These are phyloP conservation scores for Neofusicoccum laricinum DNA, from an alignment of 2,329 filamentous ascomycete genomes.

Conservation along the genomic window DNA sequence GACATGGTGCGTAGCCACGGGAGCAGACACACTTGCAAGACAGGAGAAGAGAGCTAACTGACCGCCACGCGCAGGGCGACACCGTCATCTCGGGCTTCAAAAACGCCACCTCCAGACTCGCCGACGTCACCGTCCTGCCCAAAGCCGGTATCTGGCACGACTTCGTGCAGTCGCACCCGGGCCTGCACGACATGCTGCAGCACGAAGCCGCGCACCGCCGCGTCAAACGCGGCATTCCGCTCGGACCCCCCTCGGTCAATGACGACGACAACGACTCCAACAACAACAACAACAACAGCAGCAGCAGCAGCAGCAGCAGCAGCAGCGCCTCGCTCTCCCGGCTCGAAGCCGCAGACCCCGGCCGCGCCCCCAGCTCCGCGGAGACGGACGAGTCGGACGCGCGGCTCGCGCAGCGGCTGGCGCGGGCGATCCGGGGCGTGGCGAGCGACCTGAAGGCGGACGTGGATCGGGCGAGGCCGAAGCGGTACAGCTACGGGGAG, in stretches of 20 bases:
- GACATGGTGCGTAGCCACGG: conserved; percentile 19
- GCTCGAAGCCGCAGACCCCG: no score
- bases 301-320: no score
- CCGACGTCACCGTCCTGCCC: conserved; percentile 65
- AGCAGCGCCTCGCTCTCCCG: no score
- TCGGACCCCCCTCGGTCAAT: neutral
- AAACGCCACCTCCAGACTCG: conserved; percentile 57
- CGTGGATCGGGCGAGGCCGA: conserved; percentile 42
- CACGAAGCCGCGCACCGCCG: conserved; percentile 34
- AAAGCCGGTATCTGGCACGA: conserved; percentile 55
- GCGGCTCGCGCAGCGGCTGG: conserved; percentile 60
- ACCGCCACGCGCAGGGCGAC: conserved; percentile 56
- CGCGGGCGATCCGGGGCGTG: conserved; percentile 67
- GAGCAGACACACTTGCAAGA: no score
- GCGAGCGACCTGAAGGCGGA: conserved; percentile 60
- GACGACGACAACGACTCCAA: neutral
- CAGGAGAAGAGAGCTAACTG: neutral
- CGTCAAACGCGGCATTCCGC: conserved; percentile 34
- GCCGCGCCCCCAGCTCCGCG: conserved; percentile 34
- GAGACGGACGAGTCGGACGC: conserved; percentile 42
- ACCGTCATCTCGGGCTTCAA: conserved; percentile 71
- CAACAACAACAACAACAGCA: no score
- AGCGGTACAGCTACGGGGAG: conserved; percentile 74
- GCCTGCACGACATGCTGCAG: conserved; percentile 36
- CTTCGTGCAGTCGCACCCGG: conserved; percentile 49